A percentile compares a stretch with the other conserved stretches of the same genome.
These are phyloP conservation scores for Astragalus membranaceus DNA, from an alignment of 306 rosid species.

Conservation along the genomic window DNA sequence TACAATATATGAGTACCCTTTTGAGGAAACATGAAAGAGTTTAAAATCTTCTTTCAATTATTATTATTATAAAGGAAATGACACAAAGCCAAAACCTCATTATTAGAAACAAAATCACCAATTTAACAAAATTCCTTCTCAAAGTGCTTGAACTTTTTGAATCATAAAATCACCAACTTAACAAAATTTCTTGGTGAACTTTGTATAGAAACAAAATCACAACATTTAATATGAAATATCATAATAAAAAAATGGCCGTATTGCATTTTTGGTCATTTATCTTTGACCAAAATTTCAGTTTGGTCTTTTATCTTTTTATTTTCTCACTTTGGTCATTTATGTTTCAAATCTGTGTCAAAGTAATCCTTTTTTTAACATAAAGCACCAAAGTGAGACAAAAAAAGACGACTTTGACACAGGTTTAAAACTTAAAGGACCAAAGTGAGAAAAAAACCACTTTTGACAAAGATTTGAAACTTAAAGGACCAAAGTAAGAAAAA, in stretches of 20 bases:
- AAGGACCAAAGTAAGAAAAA: too few relatives aligned
- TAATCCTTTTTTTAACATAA: too few relatives aligned
- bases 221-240: background rate
- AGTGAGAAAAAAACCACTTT: background rate
- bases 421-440: too few relatives aligned
- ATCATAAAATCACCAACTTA: slow-evolving; percentile 18
- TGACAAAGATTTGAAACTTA: background rate
- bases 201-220: background rate
- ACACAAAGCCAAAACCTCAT: background rate
- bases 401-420: too few relatives aligned
- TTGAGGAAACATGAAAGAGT: background rate
- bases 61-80: slow-evolving; percentile 13
- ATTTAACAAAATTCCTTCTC: slow-evolving; percentile 24
- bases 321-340: too few relatives aligned
- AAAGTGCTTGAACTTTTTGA: slow-evolving; percentile 26
- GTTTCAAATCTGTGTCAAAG: too few relatives aligned
- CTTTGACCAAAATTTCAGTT: too few relatives aligned
- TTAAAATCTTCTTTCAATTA: slow-evolving; percentile 16
- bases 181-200: slow-evolving; percentile 18
- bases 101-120: too few relatives aligned
- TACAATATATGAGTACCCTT: slow-evolving; percentile 13
- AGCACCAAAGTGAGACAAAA: too few relatives aligned
- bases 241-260: too few relatives aligned
- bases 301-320: too few relatives aligned
- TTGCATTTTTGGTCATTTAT: too few relatives aligned